These are phyloP conservation scores for Paecilomyces dactylethromorphus DNA, from an alignment of 2,329 filamentous ascomycete species.

Conservation along the genomic window DNA sequence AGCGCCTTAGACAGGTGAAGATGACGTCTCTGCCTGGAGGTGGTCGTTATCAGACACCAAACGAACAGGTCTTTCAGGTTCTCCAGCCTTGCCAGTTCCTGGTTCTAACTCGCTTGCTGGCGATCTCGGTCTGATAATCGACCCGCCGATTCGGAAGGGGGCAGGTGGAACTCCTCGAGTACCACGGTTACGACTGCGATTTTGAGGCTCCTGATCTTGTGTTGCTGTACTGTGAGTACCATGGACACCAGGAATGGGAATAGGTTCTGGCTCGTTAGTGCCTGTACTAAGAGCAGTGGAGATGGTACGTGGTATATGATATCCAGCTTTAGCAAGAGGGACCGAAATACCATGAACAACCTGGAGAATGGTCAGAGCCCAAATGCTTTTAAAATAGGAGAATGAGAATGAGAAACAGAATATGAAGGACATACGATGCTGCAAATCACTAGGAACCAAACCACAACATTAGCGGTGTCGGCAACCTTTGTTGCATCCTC, in stretches of 20 bases:
- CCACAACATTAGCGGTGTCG: slow-evolving; percentile 63
- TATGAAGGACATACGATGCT: slow-evolving; percentile 59
- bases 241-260: slow-evolving; percentile 18
- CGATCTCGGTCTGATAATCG: slow-evolving; percentile 15
- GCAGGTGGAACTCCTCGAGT: slow-evolving; percentile 11
- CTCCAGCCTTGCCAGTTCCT: background rate
- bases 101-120: slow-evolving; percentile 3
- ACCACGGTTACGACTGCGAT: slow-evolving; percentile 20
- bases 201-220: slow-evolving; percentile 11
- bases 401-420: slow-evolving; percentile 3
- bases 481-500: slow-evolving; percentile 59
- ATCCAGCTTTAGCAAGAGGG: slow-evolving; percentile 52
- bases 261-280: slow-evolving; percentile 20
- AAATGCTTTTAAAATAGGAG: slow-evolving; percentile 1
- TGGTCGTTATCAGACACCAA: background rate
- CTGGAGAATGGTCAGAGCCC: slow-evolving; percentile 26
- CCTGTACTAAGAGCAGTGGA: slow-evolving; percentile 40
- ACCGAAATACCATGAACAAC: slow-evolving; percentile 78
- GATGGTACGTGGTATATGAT: slow-evolving; percentile 40
- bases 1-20: background rate
- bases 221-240: slow-evolving; percentile 30
- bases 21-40: background rate
- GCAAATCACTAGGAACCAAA: slow-evolving; percentile 82
- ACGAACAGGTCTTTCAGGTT: background rate
- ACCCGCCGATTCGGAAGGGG: slow-evolving; percentile 20